Percentiles rank a stretch among this genome's conserved stretches.
phyloP scores from a whole-genome alignment of 1,284 basidiomycete genomes.

The Leccinum solheimii region DNA sequence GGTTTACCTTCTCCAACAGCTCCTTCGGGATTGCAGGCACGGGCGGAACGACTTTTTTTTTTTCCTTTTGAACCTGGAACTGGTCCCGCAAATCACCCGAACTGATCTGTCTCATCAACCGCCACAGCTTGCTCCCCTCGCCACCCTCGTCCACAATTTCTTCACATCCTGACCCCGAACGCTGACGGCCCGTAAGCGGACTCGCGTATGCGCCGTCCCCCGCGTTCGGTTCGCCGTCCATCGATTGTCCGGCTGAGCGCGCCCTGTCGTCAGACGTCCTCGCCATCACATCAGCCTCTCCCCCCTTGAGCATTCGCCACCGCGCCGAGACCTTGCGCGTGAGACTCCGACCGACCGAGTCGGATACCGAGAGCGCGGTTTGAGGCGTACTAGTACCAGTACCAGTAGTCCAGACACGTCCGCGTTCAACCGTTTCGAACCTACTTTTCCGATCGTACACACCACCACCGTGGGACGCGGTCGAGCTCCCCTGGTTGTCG shows the following conservation, averaged over 20 bases:
- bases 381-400: neutral
- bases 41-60: conserved; percentile 41
- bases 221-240: conserved; percentile 18
- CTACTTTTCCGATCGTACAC: conserved; percentile 14
- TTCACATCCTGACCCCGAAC: neutral
- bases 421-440: conserved; percentile 9
- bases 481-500: conserved; percentile 12
- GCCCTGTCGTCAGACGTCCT: conserved; percentile 9
- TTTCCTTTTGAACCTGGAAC: conserved; percentile 36
- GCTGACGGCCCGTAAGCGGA: neutral
- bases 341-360: conserved; percentile 16
- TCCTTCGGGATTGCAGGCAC: conserved; percentile 59
- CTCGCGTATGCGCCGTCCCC: conserved; percentile 11
- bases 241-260: conserved; percentile 12
- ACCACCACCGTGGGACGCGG: conserved; percentile 6
- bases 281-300: conserved; percentile 2
- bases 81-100: conserved; percentile 62
- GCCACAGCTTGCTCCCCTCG: conserved; percentile 56
- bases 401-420: neutral
- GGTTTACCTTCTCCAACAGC: conserved; percentile 14
- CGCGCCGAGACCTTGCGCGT: conserved; percentile 43
- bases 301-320: conserved; percentile 38
- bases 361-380: conserved; percentile 8
- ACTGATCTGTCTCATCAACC: conserved; percentile 67
- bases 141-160: conserved; percentile 8